Percentiles rank a stretch among this genome's conserved stretches.
These are phyloP conservation scores for Saccharomyces hybrid DNA, from an alignment of 1,139 yeast genomes.

Conservation along the genomic window DNA sequence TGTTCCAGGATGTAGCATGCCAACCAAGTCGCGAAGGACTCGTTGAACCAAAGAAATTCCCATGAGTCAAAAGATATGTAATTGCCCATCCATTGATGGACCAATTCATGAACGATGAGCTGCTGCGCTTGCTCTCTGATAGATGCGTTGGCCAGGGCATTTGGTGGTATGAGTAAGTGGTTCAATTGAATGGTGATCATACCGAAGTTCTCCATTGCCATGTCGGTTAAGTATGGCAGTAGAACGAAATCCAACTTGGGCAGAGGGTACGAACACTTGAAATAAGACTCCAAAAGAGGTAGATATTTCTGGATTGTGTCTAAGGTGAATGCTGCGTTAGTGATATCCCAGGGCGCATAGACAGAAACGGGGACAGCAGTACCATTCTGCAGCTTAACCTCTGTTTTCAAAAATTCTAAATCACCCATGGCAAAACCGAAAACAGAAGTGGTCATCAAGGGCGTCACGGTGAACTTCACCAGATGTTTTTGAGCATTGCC, in stretches of 20 bases:
- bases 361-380: slow-evolving; percentile 41
- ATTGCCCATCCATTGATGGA: slow-evolving; percentile 76
- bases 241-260: slow-evolving; percentile 58
- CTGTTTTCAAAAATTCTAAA: slow-evolving; percentile 43
- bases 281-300: slow-evolving; percentile 39
- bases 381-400: slow-evolving; percentile 19
- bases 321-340: slow-evolving; percentile 42
- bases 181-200: slow-evolving; percentile 51
- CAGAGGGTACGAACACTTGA: slow-evolving; percentile 46
- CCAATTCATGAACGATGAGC: slow-evolving; percentile 59
- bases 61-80: slow-evolving; percentile 58
- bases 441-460: slow-evolving; percentile 52
- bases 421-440: slow-evolving; percentile 66
- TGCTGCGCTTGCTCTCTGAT: slow-evolving; percentile 39
- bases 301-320: slow-evolving; percentile 40
- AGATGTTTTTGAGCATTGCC: slow-evolving; percentile 21
- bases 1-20: slow-evolving; percentile 42
- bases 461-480: slow-evolving; percentile 45
- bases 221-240: slow-evolving; percentile 62
- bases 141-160: slow-evolving; percentile 25
- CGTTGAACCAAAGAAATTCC: slow-evolving; percentile 65
- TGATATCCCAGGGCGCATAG: slow-evolving; percentile 44
- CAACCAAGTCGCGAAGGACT: slow-evolving; percentile 65
- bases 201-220: slow-evolving; percentile 78
- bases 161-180: slow-evolving; percentile 40